Evolutionary conservation across 768 basidiomycete species (phyloP), one percentile per base, ranked within the genome.

Genomic region (Lactarius evosmus): DNA sequence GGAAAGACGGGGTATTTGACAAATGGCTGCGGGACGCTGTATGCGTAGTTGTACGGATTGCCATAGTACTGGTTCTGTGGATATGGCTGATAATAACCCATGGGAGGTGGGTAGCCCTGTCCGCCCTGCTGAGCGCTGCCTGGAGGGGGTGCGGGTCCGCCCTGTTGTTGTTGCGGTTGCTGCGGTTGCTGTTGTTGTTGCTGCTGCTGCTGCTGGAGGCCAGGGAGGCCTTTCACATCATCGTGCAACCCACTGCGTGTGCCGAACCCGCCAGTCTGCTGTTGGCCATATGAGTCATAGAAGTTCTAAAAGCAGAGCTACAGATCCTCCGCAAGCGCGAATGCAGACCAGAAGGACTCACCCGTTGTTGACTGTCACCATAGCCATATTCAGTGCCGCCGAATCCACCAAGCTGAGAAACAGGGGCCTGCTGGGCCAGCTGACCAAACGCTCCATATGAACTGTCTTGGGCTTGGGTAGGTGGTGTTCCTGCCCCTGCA

Each of bases 31-130:
- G 88, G 86, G 12, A 82, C 76, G 50, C 76, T 76, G 62, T 83
- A 82, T 16, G 78, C 79, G 9, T 71, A 88, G 63, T 78, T 81
- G 77, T 91, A 91, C 5, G 89, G 87, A 1, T 82, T 76, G 54
- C 88, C 85, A 66, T 89, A 91, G 74, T 85, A 90, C 69, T 90
- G 88, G 69, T 85, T 87, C 71, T 89, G 88, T 4, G 86, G 85
- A 73, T 87, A 89, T n/a, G 83, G 82, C 68, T 84, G 81, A 66
- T 83, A 83, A 74, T 86, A 85, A 1, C 78, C 78, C 60, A 78
- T 73, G 61, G 86, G 88, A 22, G 86, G 85, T 36, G 86, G 83
- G 67, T 86, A 74, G 54, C 78, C 76, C 72, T 88, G 86, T 67
- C 87, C 87, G 19, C 85, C 85, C 22, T 80, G 85, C 73, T 88